Evolutionary conservation across 805 yeast species (phyloP), one percentile per base, ranked within the genome.

Genomic region (Torulaspora delbrueckii): DNA sequence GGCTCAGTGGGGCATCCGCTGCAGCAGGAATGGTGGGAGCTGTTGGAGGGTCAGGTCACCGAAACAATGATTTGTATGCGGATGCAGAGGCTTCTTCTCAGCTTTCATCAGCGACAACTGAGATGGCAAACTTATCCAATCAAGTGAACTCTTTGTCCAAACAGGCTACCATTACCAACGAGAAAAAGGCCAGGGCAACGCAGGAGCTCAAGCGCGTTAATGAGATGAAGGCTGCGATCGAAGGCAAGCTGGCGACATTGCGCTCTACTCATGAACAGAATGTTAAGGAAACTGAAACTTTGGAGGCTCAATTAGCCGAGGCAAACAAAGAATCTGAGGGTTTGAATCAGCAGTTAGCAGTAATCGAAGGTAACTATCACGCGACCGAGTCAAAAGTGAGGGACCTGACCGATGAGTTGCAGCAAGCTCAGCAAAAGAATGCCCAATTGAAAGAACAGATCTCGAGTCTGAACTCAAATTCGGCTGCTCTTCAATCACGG

Each of bases 101-200:
- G 58, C 69, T 88, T 40, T 80, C 95, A 1, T 77, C 78, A 48
- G 91, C 96, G 3, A 80, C 93, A 5, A 77, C 89, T 5, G 96
- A 87, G 56, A 76, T 88, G 63, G 96, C 95, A 12, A 87, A 90
- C 55, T 73, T 86, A 34, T 84, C 95, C 0, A 86, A 83, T 56
- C 96, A 90, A 68, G 82, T 87, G 52, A 80, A 80, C 52, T 84
- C 96, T 0, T 70, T 91, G 52, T 77, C 89, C 1, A 67, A 75
- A 18, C 96, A 89, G 65, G 86, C 95, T 1, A 72, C 85, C 0
- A 75, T 74, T 12, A 73, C 85, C 25, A 82, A 82, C 48, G 84
- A 78, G 18, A 85, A 85, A 66, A 82, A 87, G 51, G 70, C 77
- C 14, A 76, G 81, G 50, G 88, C 96, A 1, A 88, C 83, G 58